phyloP scores from a whole-genome alignment of 2,329 filamentous ascomycete species.

The Cladorrhinum sp. region DNA sequence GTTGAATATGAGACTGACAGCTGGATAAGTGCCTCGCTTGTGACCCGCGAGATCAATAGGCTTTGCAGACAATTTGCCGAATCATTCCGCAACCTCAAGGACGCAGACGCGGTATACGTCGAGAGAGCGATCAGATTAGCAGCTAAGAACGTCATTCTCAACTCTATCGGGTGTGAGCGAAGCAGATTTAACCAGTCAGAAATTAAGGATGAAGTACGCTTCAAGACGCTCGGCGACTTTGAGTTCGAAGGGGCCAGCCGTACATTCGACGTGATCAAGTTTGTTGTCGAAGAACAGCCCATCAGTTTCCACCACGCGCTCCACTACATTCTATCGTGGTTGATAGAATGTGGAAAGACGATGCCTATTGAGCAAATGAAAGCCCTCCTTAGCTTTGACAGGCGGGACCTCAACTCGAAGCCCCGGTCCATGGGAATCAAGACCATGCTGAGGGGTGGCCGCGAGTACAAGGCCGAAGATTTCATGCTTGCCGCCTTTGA shows the following conservation, averaged over 20 bases:
- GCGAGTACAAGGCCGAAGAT: slow-evolving; percentile 66
- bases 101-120: slow-evolving; percentile 65
- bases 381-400: slow-evolving; percentile 67
- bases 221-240: slow-evolving; percentile 74
- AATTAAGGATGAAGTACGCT: slow-evolving; percentile 79
- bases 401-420: slow-evolving; percentile 65
- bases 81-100: slow-evolving; percentile 69
- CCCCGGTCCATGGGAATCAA: slow-evolving; percentile 61
- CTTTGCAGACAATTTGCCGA: slow-evolving; percentile 86
- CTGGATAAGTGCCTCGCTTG: slow-evolving; percentile 93
- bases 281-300: slow-evolving; percentile 80
- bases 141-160: slow-evolving; percentile 80
- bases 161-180: slow-evolving; percentile 86
- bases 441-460: slow-evolving; percentile 46
- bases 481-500: slow-evolving; percentile 86
- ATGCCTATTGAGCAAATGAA: slow-evolving; percentile 67
- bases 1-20: slow-evolving; percentile 98
- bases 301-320: slow-evolving; percentile 98
- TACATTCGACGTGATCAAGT: slow-evolving; percentile 72
- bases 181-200: slow-evolving; percentile 81
- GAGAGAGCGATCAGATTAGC: slow-evolving; percentile 68
- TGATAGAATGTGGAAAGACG: slow-evolving; percentile 82
- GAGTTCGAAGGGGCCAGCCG: slow-evolving; percentile 66
- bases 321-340: slow-evolving; percentile 94
- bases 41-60: slow-evolving; percentile 92